Conservation (phyloP, 2,329 filamentous ascomycete species). For the Cladosporium halotolerans region DNA sequence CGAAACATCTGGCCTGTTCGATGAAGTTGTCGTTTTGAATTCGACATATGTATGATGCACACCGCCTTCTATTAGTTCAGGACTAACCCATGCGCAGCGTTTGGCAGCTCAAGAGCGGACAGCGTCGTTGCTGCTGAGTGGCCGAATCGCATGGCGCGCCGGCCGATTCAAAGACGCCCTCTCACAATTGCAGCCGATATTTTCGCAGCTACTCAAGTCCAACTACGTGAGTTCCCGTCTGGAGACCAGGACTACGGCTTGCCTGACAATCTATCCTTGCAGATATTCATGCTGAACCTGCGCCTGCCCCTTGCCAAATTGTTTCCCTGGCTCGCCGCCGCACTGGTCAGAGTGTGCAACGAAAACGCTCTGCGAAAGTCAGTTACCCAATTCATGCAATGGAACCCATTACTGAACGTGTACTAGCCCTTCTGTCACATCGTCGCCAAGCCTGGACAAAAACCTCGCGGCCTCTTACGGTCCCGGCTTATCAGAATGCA, state of each 20-base stretch:
- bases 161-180: background rate
- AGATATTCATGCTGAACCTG: slow-evolving; percentile 48
- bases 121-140: background rate
- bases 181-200: background rate
- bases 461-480: slow-evolving; percentile 46
- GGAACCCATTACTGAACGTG: background rate
- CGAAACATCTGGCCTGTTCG: slow-evolving; percentile 51
- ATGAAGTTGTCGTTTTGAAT: slow-evolving; percentile 51
- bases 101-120: background rate
- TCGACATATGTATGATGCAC: slow-evolving; percentile 45
- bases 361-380: background rate
- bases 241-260: background rate
- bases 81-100: background rate
- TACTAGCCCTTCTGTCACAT: background rate
- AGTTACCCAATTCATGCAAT: background rate
- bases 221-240: background rate
- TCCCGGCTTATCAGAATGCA: slow-evolving; percentile 42
- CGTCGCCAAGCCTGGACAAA: background rate
- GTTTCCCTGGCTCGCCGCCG: slow-evolving; percentile 35
- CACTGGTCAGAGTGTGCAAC: slow-evolving; percentile 40
- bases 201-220: background rate
- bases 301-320: slow-evolving; percentile 35
- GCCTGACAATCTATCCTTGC: slow-evolving; percentile 4
- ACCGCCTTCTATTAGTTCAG: background rate
- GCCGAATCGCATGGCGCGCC: background rate